Percentiles rank a stretch among this genome's conserved stretches.
phyloP scores from a whole-genome alignment of 2,329 filamentous ascomycete genomes.

The Sporothrix humicola region DNA sequence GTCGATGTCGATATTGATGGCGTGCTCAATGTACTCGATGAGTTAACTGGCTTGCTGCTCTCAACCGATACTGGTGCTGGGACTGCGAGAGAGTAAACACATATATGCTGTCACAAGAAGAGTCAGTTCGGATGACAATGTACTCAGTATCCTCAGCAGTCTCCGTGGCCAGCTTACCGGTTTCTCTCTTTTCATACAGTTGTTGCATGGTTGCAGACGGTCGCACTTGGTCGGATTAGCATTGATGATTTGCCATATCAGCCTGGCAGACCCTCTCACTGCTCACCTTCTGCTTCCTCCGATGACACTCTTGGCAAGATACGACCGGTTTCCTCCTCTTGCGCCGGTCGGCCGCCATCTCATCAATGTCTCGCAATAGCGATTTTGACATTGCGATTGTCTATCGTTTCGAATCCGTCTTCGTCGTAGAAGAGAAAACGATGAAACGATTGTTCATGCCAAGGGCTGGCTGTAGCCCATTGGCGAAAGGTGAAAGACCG shows the following conservation, averaged over 20 bases:
- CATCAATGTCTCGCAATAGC: neutral
- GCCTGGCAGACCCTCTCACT: neutral
- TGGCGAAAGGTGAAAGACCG: neutral
- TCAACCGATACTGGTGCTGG: neutral
- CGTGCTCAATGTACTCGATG: neutral
- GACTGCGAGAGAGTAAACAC: neutral
- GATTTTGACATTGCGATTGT: neutral
- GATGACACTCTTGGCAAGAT: constrained; percentile 21
- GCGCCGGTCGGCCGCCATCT: constrained; percentile 5
- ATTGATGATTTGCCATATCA: neutral
- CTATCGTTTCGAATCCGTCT: constrained; percentile 1
- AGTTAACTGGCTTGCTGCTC: neutral
- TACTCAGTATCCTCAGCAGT: neutral
- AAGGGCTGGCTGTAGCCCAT: neutral
- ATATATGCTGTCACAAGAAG: neutral
- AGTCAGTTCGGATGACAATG: neutral
- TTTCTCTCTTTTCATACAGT: constrained; percentile 24
- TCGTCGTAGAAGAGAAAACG: neutral
- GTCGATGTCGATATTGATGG: neutral
- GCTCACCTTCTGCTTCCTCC: constrained; percentile 18
- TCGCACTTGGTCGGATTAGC: constrained; percentile 20
- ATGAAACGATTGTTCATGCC: neutral
- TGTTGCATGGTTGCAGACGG: constrained; percentile 20
- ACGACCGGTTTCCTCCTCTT: constrained; percentile 8
- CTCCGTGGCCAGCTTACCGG: neutral